Evolutionary conservation across 2,329 filamentous ascomycete species (phyloP), one percentile per base, ranked within the genome.

Genomic region (Colletotrichum sansevieriae): DNA sequence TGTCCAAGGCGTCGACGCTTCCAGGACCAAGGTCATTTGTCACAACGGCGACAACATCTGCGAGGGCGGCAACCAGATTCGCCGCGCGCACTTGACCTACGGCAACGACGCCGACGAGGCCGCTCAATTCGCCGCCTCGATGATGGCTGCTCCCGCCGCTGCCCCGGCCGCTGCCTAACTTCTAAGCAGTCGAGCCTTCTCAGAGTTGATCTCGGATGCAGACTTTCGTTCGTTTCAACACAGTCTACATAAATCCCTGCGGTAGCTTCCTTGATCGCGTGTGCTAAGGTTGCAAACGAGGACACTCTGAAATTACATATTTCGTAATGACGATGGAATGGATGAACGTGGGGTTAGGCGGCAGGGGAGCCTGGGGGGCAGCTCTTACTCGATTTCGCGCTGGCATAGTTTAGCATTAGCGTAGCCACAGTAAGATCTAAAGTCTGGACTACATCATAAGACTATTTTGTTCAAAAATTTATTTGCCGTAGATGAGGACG

Each of bases 41-140:
- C 77, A 77, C 64, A 5, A 68, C 25, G 78, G 78, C 3, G 78
- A 79, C 66, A 72, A 72, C 61, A 77, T 79, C 63, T 79, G 78
- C 68, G 63, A 72, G 6, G 76, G 76, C 3, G 73, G 73, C 52
- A 74, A 62, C 46, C 64, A 74, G 35, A 75, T 78, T 13, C 74
- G 71, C 20, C 58, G 71, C 3, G 75, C 71, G 2, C 76, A 78
- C 63, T 67, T 76, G 52, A 74, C 71, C 9, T 78, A 78, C 43
- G 68, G 73, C 57, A 41, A 75, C 46, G 72, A 79, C 58, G 78
- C 77, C 20, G 56, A 63, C 6, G 67, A 72, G 18, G 76, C 76
- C 47, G 76, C 76, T 3, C 37, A 56, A 25, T 70, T 68, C 37
- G 67, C 58, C 22, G 65, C 65, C n/a, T 65, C 65, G 18, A 37